Evolutionary conservation across 1,284 basidiomycete genomes (phyloP), one percentile per base, ranked within the genome.

Genomic region (Cutaneotrichosporon arboriforme): DNA sequence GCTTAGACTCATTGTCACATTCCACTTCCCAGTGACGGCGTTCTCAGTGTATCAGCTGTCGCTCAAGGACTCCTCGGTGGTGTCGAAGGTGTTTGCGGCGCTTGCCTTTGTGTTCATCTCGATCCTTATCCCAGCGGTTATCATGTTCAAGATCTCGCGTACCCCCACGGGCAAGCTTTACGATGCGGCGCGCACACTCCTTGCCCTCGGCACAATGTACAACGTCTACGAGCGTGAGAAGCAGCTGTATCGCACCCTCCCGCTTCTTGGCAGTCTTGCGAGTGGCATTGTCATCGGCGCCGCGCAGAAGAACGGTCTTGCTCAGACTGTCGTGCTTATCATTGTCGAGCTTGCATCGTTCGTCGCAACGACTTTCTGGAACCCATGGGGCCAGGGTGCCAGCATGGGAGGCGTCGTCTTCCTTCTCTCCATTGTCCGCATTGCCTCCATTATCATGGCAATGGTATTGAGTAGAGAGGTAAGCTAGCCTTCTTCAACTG

Each of bases 361-460:
- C 5, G 77, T 94, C 49, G 81, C 88, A 31, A 94, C 91, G 38
- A 90, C 87, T 55, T 79, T 96, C 38, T 96, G 91, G 90, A 80
- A 93, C 54, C 92, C 93, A 15, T 97, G 93, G 93, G 91, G 89
- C 38, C 87, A 88, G 51, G 92, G 93, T 3, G 91, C 93, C 1
- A 88, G 90, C 61, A 97, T 97, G 93, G 93, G 91, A 14, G 81
- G 90, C 18, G 84, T 92, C 55, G 90, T 88, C 70, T 94, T 96
- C 77, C 77, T 96, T 64, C 85, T 93, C 60, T 91, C 88, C 56
- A 88, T 96, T 3, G 83, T 88, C 31, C 81, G 94, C 60, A 91
- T 97, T 65, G 85, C 91, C 17, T 83, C 91, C 22, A 87, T 89
- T 4, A 89, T 97, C 15, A 75, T 98, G 40, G 78, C 96, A 46